These are phyloP conservation scores for Phytophthora fragariaefolia DNA, from an alignment of 352 stramenopile genomes.

Conservation along the genomic window DNA sequence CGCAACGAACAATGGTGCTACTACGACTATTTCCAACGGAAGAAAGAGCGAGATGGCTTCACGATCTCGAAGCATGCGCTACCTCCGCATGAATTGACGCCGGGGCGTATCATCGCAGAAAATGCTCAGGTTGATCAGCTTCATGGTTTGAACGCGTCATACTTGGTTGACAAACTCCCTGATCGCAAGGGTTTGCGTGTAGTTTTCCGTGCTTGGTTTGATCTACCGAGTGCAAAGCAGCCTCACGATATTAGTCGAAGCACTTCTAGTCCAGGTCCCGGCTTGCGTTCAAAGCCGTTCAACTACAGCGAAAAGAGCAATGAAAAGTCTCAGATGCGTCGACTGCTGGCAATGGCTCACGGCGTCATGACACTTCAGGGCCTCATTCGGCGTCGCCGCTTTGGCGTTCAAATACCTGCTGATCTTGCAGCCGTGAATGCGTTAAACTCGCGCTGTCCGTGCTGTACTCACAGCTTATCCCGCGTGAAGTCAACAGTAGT, in stretches of 20 bases:
- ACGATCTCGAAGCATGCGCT: constrained; percentile 36
- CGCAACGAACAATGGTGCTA: constrained; percentile 48
- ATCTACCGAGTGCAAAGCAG: not conserved
- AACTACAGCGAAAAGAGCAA: constrained; percentile 5
- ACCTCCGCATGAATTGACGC: constrained; percentile 3
- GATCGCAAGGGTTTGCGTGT: constrained; percentile 25
- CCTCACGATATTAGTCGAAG: not conserved
- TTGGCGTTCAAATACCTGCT: constrained; percentile 57
- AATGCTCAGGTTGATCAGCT: constrained; percentile 31
- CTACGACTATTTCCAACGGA: constrained; percentile 34
- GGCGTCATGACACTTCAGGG: constrained; percentile 41
- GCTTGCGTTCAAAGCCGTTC: constrained; percentile 6
- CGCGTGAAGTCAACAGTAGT: constrained; percentile 22
- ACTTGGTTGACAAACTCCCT: constrained; percentile 30
- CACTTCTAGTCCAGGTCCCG: not conserved
- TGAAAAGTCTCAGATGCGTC: constrained; percentile 20
- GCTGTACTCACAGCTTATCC: constrained; percentile 54
- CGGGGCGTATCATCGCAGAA: constrained; percentile 15
- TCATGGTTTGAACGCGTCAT: constrained; percentile 29
- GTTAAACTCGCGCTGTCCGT: constrained; percentile 57
- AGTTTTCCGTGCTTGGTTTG: constrained; percentile 34
- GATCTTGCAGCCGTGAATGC: constrained; percentile 41
- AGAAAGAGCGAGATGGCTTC: constrained; percentile 30
- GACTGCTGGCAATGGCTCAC: constrained; percentile 40
- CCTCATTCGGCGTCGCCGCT: constrained; percentile 57